Base-by-base conservation (phyloP, 2,329 filamentous ascomycete genomes). In the Ustulina deusta region DNA sequence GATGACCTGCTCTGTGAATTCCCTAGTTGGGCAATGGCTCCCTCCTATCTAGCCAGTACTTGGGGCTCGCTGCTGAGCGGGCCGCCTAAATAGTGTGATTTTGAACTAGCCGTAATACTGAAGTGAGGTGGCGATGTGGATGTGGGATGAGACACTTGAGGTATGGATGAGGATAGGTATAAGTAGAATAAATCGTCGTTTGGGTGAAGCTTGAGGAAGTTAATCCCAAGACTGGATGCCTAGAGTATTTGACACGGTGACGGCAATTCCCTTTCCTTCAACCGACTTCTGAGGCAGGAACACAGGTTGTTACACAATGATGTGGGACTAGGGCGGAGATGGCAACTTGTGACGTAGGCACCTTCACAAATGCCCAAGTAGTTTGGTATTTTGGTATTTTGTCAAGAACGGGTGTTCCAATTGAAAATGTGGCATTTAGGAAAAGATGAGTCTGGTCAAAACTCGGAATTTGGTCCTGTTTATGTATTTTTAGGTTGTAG, bases 1-100 rank as follows among this genome's bases (percentile, higher is more conserved):
- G n/a, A 11, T 48, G 27, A 34, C 3, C 5, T 6, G 3, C 20
- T 56, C 2, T 69, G 49, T 75, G 60, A 15, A 7, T 34, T 69
- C 6, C 11, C 10, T 6, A 20, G 36, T 13, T 29, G 10, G 15
- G 29, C 0, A 15, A 25, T 44, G 4, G 25, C 10, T 44, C 6
- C 6, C 10, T 44, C 6, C 6, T 52, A n/a, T 6, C 7, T 1
- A 32, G 27, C 6, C 54, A 6, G 25, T 32, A 1, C 29, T 17
- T 25, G 1, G 3, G 38, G 6, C n/a, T 38, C 61, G 38, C 17
- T 20, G 40, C 38, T 51, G 36, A 42, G 36, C 6, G 3, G 38
- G 27, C 6, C 27, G 9, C 10, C 27, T 59, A 36, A n/a, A 20
- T 38, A 11, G 34, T 48, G 17, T 29, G n/a, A 15, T 13, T 9